Evolutionary conservation across 108 stramenopile genomes (phyloP), one percentile per base, ranked within the genome.

Genomic region (Skeletonema marinoi): DNA sequence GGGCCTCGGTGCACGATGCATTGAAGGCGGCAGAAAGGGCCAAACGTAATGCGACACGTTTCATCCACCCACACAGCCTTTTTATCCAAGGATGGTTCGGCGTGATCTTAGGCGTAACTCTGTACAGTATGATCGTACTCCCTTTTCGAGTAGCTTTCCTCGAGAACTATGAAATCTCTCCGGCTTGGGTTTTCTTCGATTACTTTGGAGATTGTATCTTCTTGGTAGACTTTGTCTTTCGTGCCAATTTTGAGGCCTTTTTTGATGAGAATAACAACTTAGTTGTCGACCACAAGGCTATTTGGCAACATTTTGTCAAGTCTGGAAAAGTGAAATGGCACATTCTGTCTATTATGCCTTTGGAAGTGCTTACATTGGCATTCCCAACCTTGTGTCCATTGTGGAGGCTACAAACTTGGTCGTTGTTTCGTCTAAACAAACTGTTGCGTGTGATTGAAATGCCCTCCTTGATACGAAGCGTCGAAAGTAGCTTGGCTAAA

Each of bases 211-310:
- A 87, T 67, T 33, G 74, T 4, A 61, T 87, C 9, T 84, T 84
- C 50, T 17, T 82, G 14, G 36, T 50, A 32, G 86, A 87, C 60
- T 41, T 80, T 7, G 1, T 87, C 8, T 41, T 87, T 25, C 71
- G 74, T 14, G 50, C 41, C 31, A 38, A 33, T 16, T 77, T 74
- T 50, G 51, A 81, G 48, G 83, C 79, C 60, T 84, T 77, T 61
- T 84, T 68, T 48, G 83, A 87, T 39, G 86, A 84, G 32, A 81
- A 79, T 35, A 82, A 79, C 21, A 71, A 78, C 44, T 51, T 87
- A 6, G 70, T 87, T 46, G 65, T 66, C n/a, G 58, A 62, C 3
- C 61, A 68, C 56, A 19, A 74, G 32, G 60, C 54, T 3, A 83
- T 87, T 32, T 76, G 64, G 42, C 13, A 65, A 32, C 58, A 65